Base-by-base conservation (phyloP, 495 filamentous ascomycete genomes). In the Melanomma pulvis-pyrius region DNA sequence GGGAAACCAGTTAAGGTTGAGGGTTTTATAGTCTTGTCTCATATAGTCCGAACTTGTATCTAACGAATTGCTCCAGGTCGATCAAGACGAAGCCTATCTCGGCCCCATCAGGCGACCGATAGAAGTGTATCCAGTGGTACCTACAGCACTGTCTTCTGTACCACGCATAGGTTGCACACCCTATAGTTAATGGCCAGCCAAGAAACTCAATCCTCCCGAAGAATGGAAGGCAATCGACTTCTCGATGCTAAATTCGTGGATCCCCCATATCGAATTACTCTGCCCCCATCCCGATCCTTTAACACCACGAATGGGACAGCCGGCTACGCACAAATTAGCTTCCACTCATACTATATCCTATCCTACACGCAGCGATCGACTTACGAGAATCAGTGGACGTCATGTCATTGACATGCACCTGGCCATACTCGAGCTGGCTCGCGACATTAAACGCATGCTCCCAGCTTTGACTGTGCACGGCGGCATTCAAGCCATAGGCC, bases 231-330 rank as follows among this genome's bases (percentile, higher is more conserved):
- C 71, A 22, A 74, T 69, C 52, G 71, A 75, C 58, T 75, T 75
- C 34, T 73, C 71, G 15, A 65, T 49, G 55, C 92, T 74, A 82
- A 92, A 97, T 79, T 96, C 92, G 28, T 89, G 71, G 21, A 84
- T 77, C 3, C 83, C 86, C 54, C 75, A 74, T 26, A 75, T 68
- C 21, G 77, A 83, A 61, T 82, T 83, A 72, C 86, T 86, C 3
- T 86, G 78, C 22, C 92, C 92, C 71, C 83, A 92, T 7, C 92
- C 92, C 68, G 88, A 92, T 49, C 84, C 84, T 83, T 97, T 97
- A 71, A 86, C 86, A 26, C 92, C 92, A 24, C 92, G 39, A n/a
- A 44, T 44, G 3, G 39, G 39, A 17, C 39, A 44, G 17, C 39
- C 39, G n/a, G 39, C n/a, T n/a, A n/a, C n/a, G n/a, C n/a, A n/a